A percentile compares a stretch with the other conserved stretches of the same genome.
Evolutionary conservation across 2,329 filamentous ascomycete genomes (phyloP).

Genomic region (Aspergillus sp.): DNA sequence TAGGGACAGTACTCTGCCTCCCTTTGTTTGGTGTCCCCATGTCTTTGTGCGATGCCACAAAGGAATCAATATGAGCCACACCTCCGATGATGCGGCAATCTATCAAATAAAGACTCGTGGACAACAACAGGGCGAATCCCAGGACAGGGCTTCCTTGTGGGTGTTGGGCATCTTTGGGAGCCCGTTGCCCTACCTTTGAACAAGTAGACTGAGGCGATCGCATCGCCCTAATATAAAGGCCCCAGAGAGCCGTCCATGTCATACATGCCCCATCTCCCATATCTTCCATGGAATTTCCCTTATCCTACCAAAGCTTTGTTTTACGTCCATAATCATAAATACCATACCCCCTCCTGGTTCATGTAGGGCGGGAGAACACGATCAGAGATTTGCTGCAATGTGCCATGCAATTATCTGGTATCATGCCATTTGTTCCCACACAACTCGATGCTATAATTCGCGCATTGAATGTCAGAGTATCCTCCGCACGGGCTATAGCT

Average conservation of each 20-base stretch:
- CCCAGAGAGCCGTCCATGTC: background rate
- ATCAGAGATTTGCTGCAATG: slow-evolving; percentile 13
- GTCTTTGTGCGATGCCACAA: background rate
- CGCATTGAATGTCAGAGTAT: slow-evolving; percentile 18
- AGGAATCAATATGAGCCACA: background rate
- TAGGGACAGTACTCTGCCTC: too few relatives aligned
- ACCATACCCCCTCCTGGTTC: background rate
- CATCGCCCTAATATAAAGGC: background rate
- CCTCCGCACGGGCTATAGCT: slow-evolving; percentile 16
- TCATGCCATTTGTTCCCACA: slow-evolving; percentile 23
- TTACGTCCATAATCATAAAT: background rate
- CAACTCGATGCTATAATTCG: slow-evolving; percentile 6
- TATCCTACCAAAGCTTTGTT: background rate
- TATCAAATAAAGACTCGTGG: background rate
- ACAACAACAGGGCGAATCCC: background rate
- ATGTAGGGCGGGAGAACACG: background rate
- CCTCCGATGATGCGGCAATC: too few relatives aligned
- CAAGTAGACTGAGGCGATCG: background rate
- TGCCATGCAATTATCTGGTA: slow-evolving; percentile 26
- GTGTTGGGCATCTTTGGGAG: background rate
- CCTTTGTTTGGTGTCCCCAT: background rate
- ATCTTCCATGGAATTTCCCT: background rate
- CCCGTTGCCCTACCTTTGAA: background rate
- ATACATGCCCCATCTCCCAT: background rate
- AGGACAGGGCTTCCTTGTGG: background rate